Base-by-base conservation (phyloP, 768 basidiomycete species). In the Bullera alba region DNA sequence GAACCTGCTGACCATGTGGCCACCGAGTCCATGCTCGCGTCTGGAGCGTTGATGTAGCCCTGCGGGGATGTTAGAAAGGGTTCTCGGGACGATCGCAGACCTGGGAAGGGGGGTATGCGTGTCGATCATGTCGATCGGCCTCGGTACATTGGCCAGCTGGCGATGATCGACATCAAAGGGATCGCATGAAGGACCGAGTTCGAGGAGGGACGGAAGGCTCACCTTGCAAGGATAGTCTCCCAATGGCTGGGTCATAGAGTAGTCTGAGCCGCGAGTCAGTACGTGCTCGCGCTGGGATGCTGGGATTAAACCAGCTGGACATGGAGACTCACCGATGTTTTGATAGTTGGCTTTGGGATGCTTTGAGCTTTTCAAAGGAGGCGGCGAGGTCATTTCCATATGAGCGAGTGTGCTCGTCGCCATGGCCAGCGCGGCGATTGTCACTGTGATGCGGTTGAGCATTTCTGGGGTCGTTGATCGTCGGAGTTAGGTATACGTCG, bases 201-300 rank as follows among this genome's bases (percentile, higher is more conserved):
- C 12, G 30, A 22, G 41, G 17, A 23, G n/a, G 27, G 29, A 16
- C 26, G 26, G 17, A 19, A 34, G 22, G 34, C 42, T 59, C 21
- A 68, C 70, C 48, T 74, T 75, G 58, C 75, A 75, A 2, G 73
- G 72, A 49, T 63, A 75, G 2, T 60, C 50, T 4, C 72, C 74
- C 53, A 25, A 74, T 49, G 1, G 73, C 34, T 64, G 46, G 3
- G 71, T 74, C 60, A 67, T 69, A 7, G 52, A 56, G 50, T 74
- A 76, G 52, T 75, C 75, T 66, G 42, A 32, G 53, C 30, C 38
- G 69, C 68, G 37, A n/a, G 54, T 45, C 34, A 35, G 17, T 36
- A 36, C 17, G n/a, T n/a, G n/a, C n/a, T n/a, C n/a, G n/a, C n/a
- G n/a, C n/a, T n/a, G n/a, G n/a, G n/a, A n/a, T n/a, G n/a, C n/a